Evolutionary conservation across 2,329 filamentous ascomycete genomes (phyloP), one percentile per base, ranked within the genome.

Genomic region (Cladosporium sphaerospermum): DNA sequence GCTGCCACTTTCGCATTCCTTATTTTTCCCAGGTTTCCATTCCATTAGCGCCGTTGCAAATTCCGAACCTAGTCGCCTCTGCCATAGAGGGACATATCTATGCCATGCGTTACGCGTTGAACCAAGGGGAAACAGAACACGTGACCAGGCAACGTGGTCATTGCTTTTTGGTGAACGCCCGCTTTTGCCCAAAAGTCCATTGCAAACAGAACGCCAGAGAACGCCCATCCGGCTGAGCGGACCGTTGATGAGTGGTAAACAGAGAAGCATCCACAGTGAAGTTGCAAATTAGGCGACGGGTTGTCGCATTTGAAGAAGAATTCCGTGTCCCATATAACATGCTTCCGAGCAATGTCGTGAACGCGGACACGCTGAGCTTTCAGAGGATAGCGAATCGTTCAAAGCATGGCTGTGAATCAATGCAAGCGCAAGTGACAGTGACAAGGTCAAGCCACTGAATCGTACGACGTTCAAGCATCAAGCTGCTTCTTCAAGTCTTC

Each of bases 401-500:
- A 18, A 41, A n/a, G 23, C 23, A 28, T 28, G 23, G 7, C 23
- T 7, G 7, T 28, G 23, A 28, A 7, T 5, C 7, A 28, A 28
- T 5, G 7, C 23, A 5, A 5, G 23, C 23, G 23, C 23, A 28
- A 28, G 23, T 7, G 23, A 7, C 7, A 28, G 23, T 28, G 23
- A 28, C 5, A 28, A 28, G 23, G 16, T 14, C 11, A n/a, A 39
- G 36, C 36, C 36, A 14, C 8, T 39, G n/a, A n/a, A 39, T 8
- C n/a, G 13, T 45, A 8, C 19, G 4, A 7, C 10, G 13, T n/a
- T 31, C 40, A 48, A 5, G 45, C 55, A 53, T 81, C 76, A 59
- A 84, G 73, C 59, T 77, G 74, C 59, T 73, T 69, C 65, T 73
- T 77, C 54, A 82, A 68, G 54, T 74, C 70, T 23, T 69, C 65